Evolutionary conservation across 306 rosid genomes (phyloP).

Genomic region (Glycine tomentella): DNA sequence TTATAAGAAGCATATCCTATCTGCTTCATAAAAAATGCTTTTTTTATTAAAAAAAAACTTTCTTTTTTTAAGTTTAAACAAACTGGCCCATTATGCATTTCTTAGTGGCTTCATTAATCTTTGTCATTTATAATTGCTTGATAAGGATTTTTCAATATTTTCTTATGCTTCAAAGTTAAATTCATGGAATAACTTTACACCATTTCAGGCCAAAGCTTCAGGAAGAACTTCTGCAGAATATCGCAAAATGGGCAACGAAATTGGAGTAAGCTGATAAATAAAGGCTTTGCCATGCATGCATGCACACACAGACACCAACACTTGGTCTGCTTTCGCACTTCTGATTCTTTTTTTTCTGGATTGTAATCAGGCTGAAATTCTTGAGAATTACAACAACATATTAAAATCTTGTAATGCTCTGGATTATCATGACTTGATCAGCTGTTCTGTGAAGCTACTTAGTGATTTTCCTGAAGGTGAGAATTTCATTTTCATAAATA

Average conservation of each 20-base stretch:
- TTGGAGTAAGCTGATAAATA: slow-evolving; percentile 73
- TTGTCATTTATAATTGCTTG: slow-evolving; percentile 24
- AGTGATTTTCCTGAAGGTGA: slow-evolving; percentile 87
- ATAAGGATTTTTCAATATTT: slow-evolving; percentile 27
- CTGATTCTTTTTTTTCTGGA: slow-evolving; percentile 48
- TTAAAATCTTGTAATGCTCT: slow-evolving; percentile 87
- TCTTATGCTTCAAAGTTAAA: slow-evolving; percentile 10
- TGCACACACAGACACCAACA: slow-evolving; percentile 26
- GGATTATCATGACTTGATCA: slow-evolving; percentile 95
- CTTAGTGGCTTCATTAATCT: slow-evolving; percentile 22
- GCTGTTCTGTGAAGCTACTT: slow-evolving; percentile 89
- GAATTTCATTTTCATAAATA: slow-evolving; percentile 31
- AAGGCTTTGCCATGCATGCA: slow-evolving; percentile 39
- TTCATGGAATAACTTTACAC: slow-evolving; percentile 33
- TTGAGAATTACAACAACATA: slow-evolving; percentile 74
- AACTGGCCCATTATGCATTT: neutral
- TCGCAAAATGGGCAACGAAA: slow-evolving; percentile 71
- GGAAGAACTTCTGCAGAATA: slow-evolving; percentile 75
- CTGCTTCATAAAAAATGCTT: no score
- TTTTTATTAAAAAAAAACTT: no score
- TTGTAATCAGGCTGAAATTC: slow-evolving; percentile 78
- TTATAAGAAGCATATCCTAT: no score
- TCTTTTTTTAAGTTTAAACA: no score
- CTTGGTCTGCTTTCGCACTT: slow-evolving; percentile 32
- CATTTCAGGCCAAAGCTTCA: slow-evolving; percentile 88